Evolutionary conservation across 2,329 filamentous ascomycete genomes (phyloP), one percentile per base, ranked within the genome.

Genomic region (Periconia sp.): DNA sequence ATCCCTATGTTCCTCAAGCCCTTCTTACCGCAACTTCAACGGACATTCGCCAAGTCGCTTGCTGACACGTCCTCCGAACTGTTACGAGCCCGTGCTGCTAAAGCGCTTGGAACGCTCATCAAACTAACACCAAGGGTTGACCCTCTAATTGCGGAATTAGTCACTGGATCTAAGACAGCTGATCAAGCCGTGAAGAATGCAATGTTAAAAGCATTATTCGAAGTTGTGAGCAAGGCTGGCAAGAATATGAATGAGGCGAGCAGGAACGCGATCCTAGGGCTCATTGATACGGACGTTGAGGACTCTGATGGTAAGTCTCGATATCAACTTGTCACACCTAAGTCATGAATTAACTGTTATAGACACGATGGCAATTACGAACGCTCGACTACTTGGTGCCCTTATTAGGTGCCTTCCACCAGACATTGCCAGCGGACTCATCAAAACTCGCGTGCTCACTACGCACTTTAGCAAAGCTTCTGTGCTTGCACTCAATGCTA

Each of bases 151-250:
- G 79, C 82, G 48, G 94, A 99, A 72, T 80, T 99, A 34, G 91
- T 97, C 15, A 88, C 94, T n/a, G 94, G 94, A 33, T 94, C 91
- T 18, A 96, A 92, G 77, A 97, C 94, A 0, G 75, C 83, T 2
- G 92, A 97, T 64, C 66, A 84, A 5, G 92, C 92, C 32, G 94
- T 99, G 52, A 89, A 84, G 72, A 94, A 88, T 54, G 94, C 94
- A 19, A 99, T 99, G 94, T 80, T 99, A 61, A 96, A 95, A 76
- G 94, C 94, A 3, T 74, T 99, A 32, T 96, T 95, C 65, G 92
- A 97, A 65, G 94, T 99, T 21, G 87, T 99, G 48, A 92, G 89
- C 77, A 96, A 96, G 72, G 92, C 92, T 13, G 94, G 94, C 40
- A 80, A 80, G 44, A 96, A 92, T 72, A 99, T 99, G 94, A 92